Evolutionary conservation across 2,329 filamentous ascomycete genomes (phyloP).

Genomic region (Penicillium sp.): DNA sequence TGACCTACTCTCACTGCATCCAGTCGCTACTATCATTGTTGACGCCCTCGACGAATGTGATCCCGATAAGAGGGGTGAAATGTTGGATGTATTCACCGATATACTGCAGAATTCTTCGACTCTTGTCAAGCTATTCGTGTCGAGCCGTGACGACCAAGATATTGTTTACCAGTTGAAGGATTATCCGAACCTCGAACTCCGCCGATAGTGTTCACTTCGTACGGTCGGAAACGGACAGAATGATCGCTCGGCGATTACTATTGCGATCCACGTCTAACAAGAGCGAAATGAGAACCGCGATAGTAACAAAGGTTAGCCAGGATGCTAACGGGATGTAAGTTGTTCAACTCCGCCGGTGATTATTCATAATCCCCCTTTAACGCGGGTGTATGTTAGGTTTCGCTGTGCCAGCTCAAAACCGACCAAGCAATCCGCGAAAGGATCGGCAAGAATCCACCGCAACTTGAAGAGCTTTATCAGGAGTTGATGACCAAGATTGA

Average conservation of each 20-base stretch:
- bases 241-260: neutral
- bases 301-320: no score
- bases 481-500: no score
- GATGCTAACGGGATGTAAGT: no score
- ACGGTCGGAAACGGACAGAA: neutral
- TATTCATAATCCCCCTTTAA: no score
- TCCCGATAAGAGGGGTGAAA: neutral
- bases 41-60: slow-evolving; percentile 2
- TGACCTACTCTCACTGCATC: neutral
- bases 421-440: neutral
- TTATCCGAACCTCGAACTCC: neutral
- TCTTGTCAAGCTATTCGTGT: slow-evolving; percentile 2
- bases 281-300: no score
- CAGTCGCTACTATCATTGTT: neutral
- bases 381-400: neutral
- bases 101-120: neutral
- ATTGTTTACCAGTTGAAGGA: neutral
- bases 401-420: neutral
- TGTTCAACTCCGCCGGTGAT: no score
- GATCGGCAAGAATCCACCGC: neutral
- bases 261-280: neutral
- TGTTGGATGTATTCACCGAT: no score
- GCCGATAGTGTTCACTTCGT: neutral
- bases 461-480: neutral
- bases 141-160: slow-evolving; percentile 2